These are phyloP conservation scores for Ganoderma multipileum DNA, from an alignment of 1,284 basidiomycete species.

Conservation along the genomic window DNA sequence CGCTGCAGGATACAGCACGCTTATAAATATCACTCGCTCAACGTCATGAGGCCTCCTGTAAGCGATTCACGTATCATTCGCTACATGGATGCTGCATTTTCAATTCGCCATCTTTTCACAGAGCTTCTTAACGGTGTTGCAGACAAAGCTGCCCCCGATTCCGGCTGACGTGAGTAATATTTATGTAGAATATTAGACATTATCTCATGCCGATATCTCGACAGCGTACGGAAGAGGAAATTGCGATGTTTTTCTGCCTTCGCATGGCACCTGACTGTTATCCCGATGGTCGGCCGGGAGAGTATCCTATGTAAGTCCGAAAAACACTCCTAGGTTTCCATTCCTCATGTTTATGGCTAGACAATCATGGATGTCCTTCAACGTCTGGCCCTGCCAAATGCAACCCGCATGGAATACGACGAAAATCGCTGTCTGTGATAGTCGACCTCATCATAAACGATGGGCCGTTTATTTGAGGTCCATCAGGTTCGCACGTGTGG, in stretches of 20 bases:
- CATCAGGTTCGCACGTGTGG: neutral
- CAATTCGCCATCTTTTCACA: neutral
- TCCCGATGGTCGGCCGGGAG: neutral
- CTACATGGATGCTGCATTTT: neutral
- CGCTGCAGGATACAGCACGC: neutral
- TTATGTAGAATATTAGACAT: neutral
- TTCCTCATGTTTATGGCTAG: neutral
- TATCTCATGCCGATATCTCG: neutral
- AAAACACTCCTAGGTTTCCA: neutral
- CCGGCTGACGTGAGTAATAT: neutral
- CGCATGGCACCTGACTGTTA: neutral
- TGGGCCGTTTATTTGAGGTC: neutral
- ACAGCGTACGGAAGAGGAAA: neutral
- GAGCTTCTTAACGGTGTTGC: neutral
- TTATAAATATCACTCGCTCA: neutral
- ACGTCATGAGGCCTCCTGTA: neutral
- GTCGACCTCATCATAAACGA: no score
- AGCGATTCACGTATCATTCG: neutral
- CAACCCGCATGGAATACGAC: neutral
- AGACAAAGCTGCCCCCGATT: neutral
- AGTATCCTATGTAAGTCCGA: neutral
- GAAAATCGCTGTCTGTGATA: neutral
- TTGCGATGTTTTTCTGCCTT: neutral
- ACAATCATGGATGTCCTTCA: neutral
- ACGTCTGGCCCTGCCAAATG: neutral